phyloP scores from a whole-genome alignment of 2,329 filamentous ascomycete species.

The Aureobasidium sp. region DNA sequence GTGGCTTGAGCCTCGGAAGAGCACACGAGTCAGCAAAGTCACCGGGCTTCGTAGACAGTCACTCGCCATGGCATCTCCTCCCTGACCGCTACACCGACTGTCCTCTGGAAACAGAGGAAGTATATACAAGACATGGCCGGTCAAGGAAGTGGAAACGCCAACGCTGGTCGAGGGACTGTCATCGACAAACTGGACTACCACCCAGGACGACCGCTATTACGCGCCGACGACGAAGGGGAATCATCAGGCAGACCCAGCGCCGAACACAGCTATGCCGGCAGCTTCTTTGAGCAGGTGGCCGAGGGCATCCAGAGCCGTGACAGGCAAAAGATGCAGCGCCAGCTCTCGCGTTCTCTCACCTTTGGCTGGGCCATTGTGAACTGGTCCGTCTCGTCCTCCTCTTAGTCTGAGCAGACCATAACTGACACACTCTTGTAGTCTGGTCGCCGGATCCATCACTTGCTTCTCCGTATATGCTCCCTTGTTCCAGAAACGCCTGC shows the following conservation, averaged over 20 bases:
- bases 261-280: constrained; percentile 40
- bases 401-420: neutral
- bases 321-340: constrained; percentile 44
- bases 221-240: constrained; percentile 26
- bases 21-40: neutral
- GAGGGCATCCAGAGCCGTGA: constrained; percentile 53
- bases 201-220: constrained; percentile 34
- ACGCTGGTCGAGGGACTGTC: neutral
- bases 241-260: constrained; percentile 29
- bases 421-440: constrained; percentile 28
- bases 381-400: constrained; percentile 35
- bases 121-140: neutral
- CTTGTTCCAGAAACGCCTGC: constrained; percentile 75
- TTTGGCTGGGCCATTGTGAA: constrained; percentile 54
- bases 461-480: constrained; percentile 92
- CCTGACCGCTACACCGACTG: neutral
- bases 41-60: neutral
- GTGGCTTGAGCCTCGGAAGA: neutral
- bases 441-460: constrained; percentile 86
- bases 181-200: constrained; percentile 47
- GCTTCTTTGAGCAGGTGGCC: constrained; percentile 53
- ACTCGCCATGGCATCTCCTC: neutral
- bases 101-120: constrained; percentile 1
- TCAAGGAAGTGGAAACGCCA: neutral
- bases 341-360: constrained; percentile 46